A percentile compares a stretch with the other conserved stretches of the same genome.
Conservation (phyloP, 768 basidiomycete genomes). For the Pluteus cervinus region DNA sequence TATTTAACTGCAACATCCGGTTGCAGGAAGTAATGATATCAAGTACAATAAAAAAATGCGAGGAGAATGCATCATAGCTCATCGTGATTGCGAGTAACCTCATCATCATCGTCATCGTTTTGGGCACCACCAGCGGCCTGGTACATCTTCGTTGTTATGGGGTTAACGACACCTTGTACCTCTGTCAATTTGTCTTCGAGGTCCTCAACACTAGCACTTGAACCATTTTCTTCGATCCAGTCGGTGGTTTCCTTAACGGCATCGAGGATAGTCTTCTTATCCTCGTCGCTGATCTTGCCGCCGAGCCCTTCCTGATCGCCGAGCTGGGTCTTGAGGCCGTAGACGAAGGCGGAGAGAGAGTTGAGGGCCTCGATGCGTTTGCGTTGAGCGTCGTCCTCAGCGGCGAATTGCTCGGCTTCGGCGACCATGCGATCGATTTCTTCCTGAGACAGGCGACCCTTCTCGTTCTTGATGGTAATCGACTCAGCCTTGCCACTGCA, state of each 20-base stretch:
- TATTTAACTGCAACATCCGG: no score
- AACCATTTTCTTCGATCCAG: slow-evolving; percentile 86
- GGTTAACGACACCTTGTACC: slow-evolving; percentile 70
- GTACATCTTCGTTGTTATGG: slow-evolving; percentile 84
- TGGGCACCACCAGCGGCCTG: slow-evolving; percentile 24
- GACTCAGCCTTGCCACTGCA: slow-evolving; percentile 78
- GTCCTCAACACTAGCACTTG: slow-evolving; percentile 75
- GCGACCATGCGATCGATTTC: slow-evolving; percentile 95
- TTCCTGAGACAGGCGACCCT: slow-evolving; percentile 83
- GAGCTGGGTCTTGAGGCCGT: slow-evolving; percentile 82
- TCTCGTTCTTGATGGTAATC: slow-evolving; percentile 95
- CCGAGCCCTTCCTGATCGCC: slow-evolving; percentile 86
- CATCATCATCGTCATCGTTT: slow-evolving; percentile 32
- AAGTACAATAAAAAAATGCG: not conserved
- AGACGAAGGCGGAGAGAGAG: slow-evolving; percentile 75
- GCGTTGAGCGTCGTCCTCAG: slow-evolving; percentile 73
- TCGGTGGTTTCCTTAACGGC: slow-evolving; percentile 85
- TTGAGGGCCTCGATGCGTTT: slow-evolving; percentile 86
- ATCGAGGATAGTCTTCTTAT: slow-evolving; percentile 78
- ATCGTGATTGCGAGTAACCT: slow-evolving; percentile 36
- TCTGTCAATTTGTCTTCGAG: slow-evolving; percentile 85
- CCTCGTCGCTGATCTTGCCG: slow-evolving; percentile 75
- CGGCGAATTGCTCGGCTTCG: slow-evolving; percentile 87
- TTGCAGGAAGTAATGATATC: no score
- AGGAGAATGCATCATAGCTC: slow-evolving; percentile 34